A percentile compares a stretch with the other conserved stretches of the same genome.
Evolutionary conservation across 257 asterid genomes (phyloP).

Genomic region (Lycium barbarum): DNA sequence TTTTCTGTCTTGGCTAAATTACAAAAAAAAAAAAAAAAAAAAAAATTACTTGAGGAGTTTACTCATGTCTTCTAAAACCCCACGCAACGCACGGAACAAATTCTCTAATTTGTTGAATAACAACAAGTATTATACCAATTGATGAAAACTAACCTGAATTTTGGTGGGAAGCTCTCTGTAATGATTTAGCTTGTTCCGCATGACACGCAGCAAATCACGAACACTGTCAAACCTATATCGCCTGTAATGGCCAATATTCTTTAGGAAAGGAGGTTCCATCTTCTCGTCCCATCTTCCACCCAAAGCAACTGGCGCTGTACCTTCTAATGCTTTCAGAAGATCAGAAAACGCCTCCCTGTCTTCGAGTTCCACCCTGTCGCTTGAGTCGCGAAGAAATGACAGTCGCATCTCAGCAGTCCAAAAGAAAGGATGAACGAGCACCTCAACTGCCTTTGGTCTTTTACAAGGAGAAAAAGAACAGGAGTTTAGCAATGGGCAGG

Average conservation of each 20-base stretch:
- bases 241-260: constrained; percentile 71
- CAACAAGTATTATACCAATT: not conserved
- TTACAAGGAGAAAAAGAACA: constrained; percentile 26
- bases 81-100: too few species aligned
- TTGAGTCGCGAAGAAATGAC: constrained; percentile 86
- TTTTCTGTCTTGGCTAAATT: too few species aligned
- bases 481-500: constrained; percentile 20
- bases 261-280: constrained; percentile 73
- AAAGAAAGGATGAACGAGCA: constrained; percentile 85
- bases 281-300: constrained; percentile 88
- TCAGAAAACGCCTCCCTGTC: constrained; percentile 67
- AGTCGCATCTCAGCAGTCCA: constrained; percentile 91
- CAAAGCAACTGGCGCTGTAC: constrained; percentile 66
- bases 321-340: constrained; percentile 75
- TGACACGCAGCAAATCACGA: constrained; percentile 88
- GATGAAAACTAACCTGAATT: constrained; percentile 67
- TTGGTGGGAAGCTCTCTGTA: constrained; percentile 89
- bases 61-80: too few species aligned
- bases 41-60: too few species aligned
- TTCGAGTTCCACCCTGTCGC: constrained; percentile 94
- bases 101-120: not conserved
- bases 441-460: constrained; percentile 82
- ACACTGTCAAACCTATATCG: constrained; percentile 81
- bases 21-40: too few species aligned
- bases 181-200: constrained; percentile 93